Evolutionary conservation across 2,329 filamentous ascomycete genomes (phyloP), one percentile per base, ranked within the genome.

Genomic region (Trichoderma simmonsii): DNA sequence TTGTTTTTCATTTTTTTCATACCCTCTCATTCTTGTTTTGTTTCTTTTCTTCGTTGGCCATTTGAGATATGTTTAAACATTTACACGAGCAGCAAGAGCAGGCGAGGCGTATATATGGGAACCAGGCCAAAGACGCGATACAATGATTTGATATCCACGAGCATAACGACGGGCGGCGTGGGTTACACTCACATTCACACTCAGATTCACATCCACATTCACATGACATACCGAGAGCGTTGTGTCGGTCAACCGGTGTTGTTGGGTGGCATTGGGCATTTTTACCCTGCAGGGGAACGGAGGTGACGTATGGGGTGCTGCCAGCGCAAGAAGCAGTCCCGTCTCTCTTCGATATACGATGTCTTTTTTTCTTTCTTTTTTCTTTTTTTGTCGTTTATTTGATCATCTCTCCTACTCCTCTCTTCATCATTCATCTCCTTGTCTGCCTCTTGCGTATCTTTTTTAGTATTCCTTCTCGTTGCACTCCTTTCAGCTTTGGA

Each of bases 81-180:
- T n/a, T 21, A 21, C 43, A 57, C 21, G 32, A 39, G 51, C 48
- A 56, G 51, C 51, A 56, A 21, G 32, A 67, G 28, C 51, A 57
- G 51, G 64, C 64, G 32, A 56, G 64, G 64, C 64, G 64, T 36
- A 67, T 36, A 57, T 57, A 32, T 60, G 64, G 64, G 43, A 34
- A 39, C 21, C 30, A 21, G 51, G 51, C 32, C 32, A 34, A 57
- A 34, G 9, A 57, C 21, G 63, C 30, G 48, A 57, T 66, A 39
- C 32, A 28, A 66, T 28, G 51, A 36, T 21, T 57, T 57, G 64
- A 57, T 57, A 39, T 57, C 18, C 34, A 57, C 51, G 28, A 24
- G 39, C 28, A 65, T 65, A 15, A 26, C 21, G 30, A 54, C 28
- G 62, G 62, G 43, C 43, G 43, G 62, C 43, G 14, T 65, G 56